Base-by-base conservation (phyloP, 257 asterid genomes). In the Perilla frutescens region DNA sequence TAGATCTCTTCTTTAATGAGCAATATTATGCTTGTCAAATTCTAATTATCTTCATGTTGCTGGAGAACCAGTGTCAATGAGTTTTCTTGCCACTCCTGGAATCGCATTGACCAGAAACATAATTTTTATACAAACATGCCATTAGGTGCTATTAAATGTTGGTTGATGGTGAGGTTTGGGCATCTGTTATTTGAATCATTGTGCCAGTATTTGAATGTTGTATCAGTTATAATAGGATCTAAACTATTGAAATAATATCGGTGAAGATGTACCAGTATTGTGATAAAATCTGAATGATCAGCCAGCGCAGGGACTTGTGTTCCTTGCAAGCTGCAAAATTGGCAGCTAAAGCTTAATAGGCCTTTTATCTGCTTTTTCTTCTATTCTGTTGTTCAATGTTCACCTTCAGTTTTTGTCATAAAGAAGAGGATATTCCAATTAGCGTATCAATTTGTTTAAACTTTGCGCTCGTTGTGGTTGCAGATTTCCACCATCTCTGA, bases 401-500 rank as follows among this genome's bases (percentile, higher is more conserved):
- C 2, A 3, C 9, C 63, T 62, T 41, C 50, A 40, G 50, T 62
- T 4, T 59, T 4, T 59, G 9, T 57, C 61, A 51, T 26, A 11
- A 6, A 51, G 34, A 39, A 4, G 7, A 72, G 59, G 15, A 73
- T 34, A 7, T 9, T 20, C 5, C 10, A 31, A 41, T 29, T 10
- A 59, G 47, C 45, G n/a, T 61, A 3, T 61, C 26, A 2, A 54
- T 6, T 8, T 34, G 2, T 54, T 54, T 50, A 20, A 20, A 5
- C 40, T 74, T 36, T 31, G 2, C 57, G 47, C n/a, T 59, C 44
- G 0, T 32, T 31, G 8, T 56, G 64, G 13, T 62, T 79, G 82
- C 89, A 87, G 90, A 49, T 77, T 63, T 43, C 79, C 67, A 45
- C 81, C 85, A 55, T 77, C 84, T 41, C 45, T 73, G 26, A 74